Conservation (phyloP, 1,284 basidiomycete genomes). For the Trichosporon asahii region DNA sequence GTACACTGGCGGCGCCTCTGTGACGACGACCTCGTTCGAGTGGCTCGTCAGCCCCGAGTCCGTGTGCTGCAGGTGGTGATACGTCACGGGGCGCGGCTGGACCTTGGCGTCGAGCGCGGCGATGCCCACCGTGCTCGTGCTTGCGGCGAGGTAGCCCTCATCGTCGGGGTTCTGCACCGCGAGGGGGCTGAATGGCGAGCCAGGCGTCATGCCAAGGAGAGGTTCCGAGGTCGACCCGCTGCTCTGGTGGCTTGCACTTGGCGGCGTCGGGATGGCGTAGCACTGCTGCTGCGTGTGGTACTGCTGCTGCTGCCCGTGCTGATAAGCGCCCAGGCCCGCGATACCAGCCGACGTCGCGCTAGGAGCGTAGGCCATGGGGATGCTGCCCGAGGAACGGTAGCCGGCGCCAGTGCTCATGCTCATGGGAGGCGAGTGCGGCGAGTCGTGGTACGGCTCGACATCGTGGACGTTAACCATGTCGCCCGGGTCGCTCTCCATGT, state of each 20-base stretch:
- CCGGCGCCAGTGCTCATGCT: background rate
- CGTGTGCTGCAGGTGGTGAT: background rate
- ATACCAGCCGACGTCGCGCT: background rate
- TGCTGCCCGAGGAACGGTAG: background rate
- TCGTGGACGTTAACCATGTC: background rate
- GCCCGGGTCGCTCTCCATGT: background rate
- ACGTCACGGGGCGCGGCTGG: background rate
- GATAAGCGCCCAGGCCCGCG: background rate
- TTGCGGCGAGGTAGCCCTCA: background rate
- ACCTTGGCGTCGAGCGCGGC: background rate
- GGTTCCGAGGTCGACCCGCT: background rate
- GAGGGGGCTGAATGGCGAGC: background rate
- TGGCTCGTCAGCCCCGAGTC: background rate
- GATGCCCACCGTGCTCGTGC: background rate
- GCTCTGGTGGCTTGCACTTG: background rate
- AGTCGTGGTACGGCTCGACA: background rate
- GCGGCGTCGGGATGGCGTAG: background rate
- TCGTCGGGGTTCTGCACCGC: background rate
- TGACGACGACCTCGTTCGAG: background rate
- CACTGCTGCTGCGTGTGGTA: background rate
- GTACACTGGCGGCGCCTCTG: constrained; percentile 3
- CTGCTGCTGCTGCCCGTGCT: background rate
- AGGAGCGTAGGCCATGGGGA: background rate
- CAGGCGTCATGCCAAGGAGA: background rate
- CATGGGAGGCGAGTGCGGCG: background rate